Conservation (phyloP, 2,329 filamentous ascomycete genomes). For the Acephala macrosclerotiorum region DNA sequence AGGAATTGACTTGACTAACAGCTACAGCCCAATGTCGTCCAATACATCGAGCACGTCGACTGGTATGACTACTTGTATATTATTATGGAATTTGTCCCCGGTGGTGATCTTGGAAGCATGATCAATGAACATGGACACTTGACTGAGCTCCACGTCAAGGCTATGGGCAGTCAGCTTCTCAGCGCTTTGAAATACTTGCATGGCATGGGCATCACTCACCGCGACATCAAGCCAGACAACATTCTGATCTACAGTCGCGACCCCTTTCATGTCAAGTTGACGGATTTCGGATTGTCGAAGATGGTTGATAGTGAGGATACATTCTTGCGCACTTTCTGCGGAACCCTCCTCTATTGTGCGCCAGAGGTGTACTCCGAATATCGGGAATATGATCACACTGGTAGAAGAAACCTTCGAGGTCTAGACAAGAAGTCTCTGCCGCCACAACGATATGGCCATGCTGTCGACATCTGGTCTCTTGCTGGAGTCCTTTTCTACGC, state of each 20-base stretch:
- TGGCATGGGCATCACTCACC: conserved; percentile 87
- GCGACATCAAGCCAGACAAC: conserved; percentile 99
- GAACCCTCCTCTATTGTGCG: conserved; percentile 93
- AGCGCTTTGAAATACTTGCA: conserved; percentile 88
- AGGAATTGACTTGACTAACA: conserved; percentile 31
- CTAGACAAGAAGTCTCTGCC: conserved; percentile 38
- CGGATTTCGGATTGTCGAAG: conserved; percentile 96
- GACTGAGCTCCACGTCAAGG: conserved; percentile 71
- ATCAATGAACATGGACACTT: conserved; percentile 69
- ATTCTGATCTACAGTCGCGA: conserved; percentile 80
- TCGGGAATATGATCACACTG: conserved; percentile 72
- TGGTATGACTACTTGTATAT: conserved; percentile 85
- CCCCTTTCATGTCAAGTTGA: conserved; percentile 86
- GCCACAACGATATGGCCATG: conserved; percentile 80
- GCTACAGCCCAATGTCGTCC: conserved; percentile 81
- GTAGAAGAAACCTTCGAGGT: conserved; percentile 55
- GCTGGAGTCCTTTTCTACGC: conserved; percentile 91
- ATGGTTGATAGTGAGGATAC: conserved; percentile 90
- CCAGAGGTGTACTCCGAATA: conserved; percentile 91
- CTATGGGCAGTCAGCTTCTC: conserved; percentile 78
- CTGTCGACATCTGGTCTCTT: conserved; percentile 96
- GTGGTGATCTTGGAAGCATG: conserved; percentile 82
- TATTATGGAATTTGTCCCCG: conserved; percentile 92
- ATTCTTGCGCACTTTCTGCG: conserved; percentile 95
- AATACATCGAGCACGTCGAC: conserved; percentile 89